phyloP scores from a whole-genome alignment of 192 early-diverging fungal species.

The Chytriomyces sp. region DNA sequence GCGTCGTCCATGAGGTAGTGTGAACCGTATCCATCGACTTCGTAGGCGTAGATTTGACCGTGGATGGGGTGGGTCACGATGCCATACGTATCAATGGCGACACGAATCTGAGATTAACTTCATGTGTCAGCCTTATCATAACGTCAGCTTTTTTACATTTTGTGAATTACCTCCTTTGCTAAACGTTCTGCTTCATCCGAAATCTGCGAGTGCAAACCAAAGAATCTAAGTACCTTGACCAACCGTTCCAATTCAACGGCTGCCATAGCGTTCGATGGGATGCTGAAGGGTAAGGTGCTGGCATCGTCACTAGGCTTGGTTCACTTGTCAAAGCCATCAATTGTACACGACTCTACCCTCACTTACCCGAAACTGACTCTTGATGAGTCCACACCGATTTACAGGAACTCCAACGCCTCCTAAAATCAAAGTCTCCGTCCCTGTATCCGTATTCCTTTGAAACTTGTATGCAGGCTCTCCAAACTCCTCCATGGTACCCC shows the following conservation, averaged over 20 bases:
- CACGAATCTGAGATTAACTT: slow-evolving; percentile 34
- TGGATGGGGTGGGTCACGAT: slow-evolving; percentile 52
- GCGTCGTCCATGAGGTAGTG: slow-evolving; percentile 71
- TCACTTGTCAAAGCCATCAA: too few relatives aligned
- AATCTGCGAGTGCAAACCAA: slow-evolving; percentile 32
- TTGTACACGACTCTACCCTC: too few relatives aligned
- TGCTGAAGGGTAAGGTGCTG: slow-evolving; percentile 57
- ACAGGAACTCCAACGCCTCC: slow-evolving; percentile 28
- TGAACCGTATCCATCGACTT: slow-evolving; percentile 73
- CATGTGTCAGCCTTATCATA: background rate
- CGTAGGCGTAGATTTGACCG: slow-evolving; percentile 66
- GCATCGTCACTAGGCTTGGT: slow-evolving; percentile 66
- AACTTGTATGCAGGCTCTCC: slow-evolving; percentile 26
- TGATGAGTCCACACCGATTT: slow-evolving; percentile 40
- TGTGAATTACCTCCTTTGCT: slow-evolving; percentile 37
- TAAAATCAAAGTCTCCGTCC: slow-evolving; percentile 49
- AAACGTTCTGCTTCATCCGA: slow-evolving; percentile 44
- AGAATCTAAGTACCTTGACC: slow-evolving; percentile 39
- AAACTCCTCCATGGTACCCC: slow-evolving; percentile 41
- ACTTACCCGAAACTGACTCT: slow-evolving; percentile 37
- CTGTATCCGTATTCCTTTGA: slow-evolving; percentile 29
- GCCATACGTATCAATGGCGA: slow-evolving; percentile 55
- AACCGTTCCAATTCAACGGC: slow-evolving; percentile 59
- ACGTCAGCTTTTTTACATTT: background rate
- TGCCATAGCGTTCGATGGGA: slow-evolving; percentile 65